Percentiles rank a stretch among this genome's conserved stretches.
These are phyloP conservation scores for Theobroma grandiflorum DNA, from an alignment of 441 rosid genomes.

Conservation along the genomic window DNA sequence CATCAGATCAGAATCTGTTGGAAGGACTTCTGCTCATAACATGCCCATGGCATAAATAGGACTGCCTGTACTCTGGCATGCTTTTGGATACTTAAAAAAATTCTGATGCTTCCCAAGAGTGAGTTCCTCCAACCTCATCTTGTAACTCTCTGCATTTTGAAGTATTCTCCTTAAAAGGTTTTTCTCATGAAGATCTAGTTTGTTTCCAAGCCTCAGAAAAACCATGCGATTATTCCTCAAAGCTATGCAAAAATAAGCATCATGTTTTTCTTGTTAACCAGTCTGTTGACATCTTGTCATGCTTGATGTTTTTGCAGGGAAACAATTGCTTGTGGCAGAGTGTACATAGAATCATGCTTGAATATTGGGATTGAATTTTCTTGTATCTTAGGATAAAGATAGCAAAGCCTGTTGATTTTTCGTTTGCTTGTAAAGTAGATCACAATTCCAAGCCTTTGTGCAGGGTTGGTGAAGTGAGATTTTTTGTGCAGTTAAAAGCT, in stretches of 20 bases:
- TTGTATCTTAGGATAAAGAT: slow-evolving; percentile 26
- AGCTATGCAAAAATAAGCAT: neutral
- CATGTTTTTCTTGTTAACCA: neutral
- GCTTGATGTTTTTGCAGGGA: slow-evolving; percentile 42
- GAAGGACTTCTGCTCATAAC: slow-evolving; percentile 19
- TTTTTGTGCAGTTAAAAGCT: slow-evolving; percentile 30
- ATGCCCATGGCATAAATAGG: slow-evolving; percentile 26
- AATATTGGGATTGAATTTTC: slow-evolving; percentile 37
- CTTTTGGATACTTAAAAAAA: slow-evolving; percentile 30
- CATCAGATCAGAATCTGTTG: slow-evolving; percentile 33
- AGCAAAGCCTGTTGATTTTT: slow-evolving; percentile 16
- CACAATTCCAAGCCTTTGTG: slow-evolving; percentile 16
- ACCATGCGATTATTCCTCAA: neutral
- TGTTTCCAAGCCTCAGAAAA: neutral
- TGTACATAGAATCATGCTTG: slow-evolving; percentile 44
- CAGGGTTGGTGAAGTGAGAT: slow-evolving; percentile 31
- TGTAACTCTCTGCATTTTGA: neutral
- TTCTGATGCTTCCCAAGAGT: slow-evolving; percentile 42
- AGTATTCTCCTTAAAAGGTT: neutral
- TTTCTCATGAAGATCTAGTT: neutral
- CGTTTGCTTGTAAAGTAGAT: slow-evolving; percentile 37
- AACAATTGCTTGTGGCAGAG: slow-evolving; percentile 35
- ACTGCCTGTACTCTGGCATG: slow-evolving; percentile 32
- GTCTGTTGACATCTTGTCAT: slow-evolving; percentile 20
- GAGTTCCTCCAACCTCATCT: slow-evolving; percentile 36